Conservation (phyloP, 345 rosid species). For the Ceriops decandra region DNA sequence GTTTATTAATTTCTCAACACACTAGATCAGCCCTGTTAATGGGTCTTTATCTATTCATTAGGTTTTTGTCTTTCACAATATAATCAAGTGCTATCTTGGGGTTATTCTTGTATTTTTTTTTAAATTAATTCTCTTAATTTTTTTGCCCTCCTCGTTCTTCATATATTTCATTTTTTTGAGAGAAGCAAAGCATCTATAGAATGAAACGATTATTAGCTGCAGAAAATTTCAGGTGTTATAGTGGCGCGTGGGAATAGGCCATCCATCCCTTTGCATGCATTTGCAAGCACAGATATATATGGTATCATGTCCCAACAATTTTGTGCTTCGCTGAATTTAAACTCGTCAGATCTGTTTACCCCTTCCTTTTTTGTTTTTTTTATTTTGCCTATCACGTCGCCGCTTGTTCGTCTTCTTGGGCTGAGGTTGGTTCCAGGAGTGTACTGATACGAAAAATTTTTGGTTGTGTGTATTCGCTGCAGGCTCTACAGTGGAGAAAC, state of each 20-base stretch:
- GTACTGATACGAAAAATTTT: neutral
- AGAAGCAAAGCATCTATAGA: no score
- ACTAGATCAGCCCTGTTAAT: no score
- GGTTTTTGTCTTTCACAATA: no score
- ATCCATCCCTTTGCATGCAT: constrained; percentile 13
- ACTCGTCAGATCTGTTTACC: constrained; percentile 8
- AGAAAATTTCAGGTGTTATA: constrained; percentile 12
- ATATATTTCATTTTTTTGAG: no score
- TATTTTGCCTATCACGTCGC: neutral
- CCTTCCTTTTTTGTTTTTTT: neutral
- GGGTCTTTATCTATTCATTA: no score
- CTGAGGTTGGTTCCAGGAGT: neutral
- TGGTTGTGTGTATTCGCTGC: constrained; percentile 9
- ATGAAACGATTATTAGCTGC: neutral
- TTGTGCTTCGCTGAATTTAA: neutral
- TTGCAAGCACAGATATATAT: constrained; percentile 4
- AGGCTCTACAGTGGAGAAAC: constrained; percentile 95
- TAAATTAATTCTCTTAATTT: no score
- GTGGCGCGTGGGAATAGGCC: constrained; percentile 50
- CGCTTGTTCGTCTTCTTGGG: constrained; percentile 17
- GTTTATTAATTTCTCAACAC: no score
- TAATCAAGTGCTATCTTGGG: no score
- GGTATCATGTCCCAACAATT: neutral
- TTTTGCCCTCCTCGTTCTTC: no score
- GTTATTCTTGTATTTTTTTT: no score